Conservation (phyloP, 495 filamentous ascomycete species). For the Aspergillus nidulans region DNA sequence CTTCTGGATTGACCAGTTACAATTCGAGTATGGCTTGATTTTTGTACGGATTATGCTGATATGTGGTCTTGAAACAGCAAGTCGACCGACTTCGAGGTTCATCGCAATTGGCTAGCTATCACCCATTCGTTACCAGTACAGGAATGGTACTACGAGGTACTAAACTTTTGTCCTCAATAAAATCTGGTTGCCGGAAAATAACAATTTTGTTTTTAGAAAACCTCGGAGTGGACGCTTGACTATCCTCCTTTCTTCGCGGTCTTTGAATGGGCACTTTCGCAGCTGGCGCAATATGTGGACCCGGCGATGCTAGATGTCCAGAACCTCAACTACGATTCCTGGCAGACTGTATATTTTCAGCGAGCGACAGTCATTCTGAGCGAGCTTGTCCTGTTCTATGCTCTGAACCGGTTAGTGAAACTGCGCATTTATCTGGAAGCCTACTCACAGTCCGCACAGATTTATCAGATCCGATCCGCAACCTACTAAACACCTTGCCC, state of each 20-base stretch:
- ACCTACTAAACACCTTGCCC: slow-evolving; percentile 66
- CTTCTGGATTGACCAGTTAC: background rate
- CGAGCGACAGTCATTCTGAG: slow-evolving; percentile 80
- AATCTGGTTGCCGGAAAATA: background rate
- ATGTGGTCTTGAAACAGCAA: slow-evolving; percentile 54
- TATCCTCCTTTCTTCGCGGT: slow-evolving; percentile 97
- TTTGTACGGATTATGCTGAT: background rate
- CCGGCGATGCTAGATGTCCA: slow-evolving; percentile 77
- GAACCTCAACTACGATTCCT: slow-evolving; percentile 79
- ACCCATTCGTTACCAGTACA: slow-evolving; percentile 81
- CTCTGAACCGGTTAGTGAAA: slow-evolving; percentile 65
- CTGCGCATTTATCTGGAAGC: background rate
- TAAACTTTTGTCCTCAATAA: slow-evolving; percentile 4
- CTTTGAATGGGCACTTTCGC: slow-evolving; percentile 92
- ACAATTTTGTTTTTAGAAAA: slow-evolving; percentile 51
- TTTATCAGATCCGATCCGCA: slow-evolving; percentile 65
- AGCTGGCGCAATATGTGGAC: slow-evolving; percentile 70
- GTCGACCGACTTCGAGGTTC: slow-evolving; percentile 98
- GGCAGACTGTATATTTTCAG: slow-evolving; percentile 92
- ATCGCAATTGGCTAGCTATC: slow-evolving; percentile 96
- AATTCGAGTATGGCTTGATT: background rate
- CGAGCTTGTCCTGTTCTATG: slow-evolving; percentile 78
- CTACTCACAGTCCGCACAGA: slow-evolving; percentile 33
- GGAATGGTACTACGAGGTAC: slow-evolving; percentile 91
- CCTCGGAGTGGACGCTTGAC: slow-evolving; percentile 98